Conservation (phyloP, 108 stramenopile species). For the Skeletonema menzelii region DNA sequence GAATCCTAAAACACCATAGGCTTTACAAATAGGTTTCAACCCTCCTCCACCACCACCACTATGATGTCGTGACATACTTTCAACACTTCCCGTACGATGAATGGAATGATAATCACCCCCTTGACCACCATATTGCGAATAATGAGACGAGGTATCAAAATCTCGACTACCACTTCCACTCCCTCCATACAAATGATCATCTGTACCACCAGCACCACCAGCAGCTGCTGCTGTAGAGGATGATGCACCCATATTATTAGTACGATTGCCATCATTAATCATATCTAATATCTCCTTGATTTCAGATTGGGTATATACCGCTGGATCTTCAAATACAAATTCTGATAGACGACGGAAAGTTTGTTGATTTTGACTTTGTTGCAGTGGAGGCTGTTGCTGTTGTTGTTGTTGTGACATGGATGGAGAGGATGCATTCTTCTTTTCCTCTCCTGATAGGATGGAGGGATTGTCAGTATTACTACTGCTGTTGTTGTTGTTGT, state of each 20-base stretch:
- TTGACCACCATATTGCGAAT: background rate
- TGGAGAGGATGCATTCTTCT: background rate
- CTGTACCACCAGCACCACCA: constrained; percentile 4
- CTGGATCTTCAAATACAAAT: constrained; percentile 80
- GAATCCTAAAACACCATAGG: constrained; percentile 91
- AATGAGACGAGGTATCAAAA: constrained; percentile 1
- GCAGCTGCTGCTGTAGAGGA: constrained; percentile 9
- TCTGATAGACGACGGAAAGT: constrained; percentile 67
- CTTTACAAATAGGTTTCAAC: constrained; percentile 83
- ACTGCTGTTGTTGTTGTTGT: too few relatives aligned
- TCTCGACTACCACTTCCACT: background rate
- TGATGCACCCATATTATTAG: constrained; percentile 6
- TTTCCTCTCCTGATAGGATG: background rate
- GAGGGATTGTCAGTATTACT: background rate
- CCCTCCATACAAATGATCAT: constrained; percentile 3
- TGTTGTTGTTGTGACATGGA: constrained; percentile 12
- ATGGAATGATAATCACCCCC: background rate
- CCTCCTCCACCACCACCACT: constrained; percentile 40
- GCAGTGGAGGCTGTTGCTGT: background rate
- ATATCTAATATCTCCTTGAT: constrained; percentile 86
- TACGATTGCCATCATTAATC: constrained; percentile 84
- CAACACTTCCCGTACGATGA: background rate
- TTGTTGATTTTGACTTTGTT: constrained; percentile 48
- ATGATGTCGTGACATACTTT: background rate
- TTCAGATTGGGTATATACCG: constrained; percentile 76